Evolutionary conservation across 2,329 filamentous ascomycete genomes (phyloP), one percentile per base, ranked within the genome.

Genomic region (Huntiella omanensis): DNA sequence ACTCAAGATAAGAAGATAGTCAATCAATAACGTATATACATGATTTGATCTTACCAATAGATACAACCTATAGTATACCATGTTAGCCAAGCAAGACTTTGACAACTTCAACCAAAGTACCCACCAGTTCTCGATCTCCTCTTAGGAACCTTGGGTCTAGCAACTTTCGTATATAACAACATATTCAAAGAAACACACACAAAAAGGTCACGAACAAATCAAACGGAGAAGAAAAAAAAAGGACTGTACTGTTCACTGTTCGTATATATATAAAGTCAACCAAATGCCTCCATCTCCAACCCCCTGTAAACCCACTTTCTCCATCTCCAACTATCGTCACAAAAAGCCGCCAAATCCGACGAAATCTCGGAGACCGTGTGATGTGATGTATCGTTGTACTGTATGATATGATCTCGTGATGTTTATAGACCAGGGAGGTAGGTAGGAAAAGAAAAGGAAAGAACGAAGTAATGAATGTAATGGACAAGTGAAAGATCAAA

Each of bases 111-210:
- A 19, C 10, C 11, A 6, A 38, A 32, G 7, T 22, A 66, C 68
- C 61, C 59, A 75, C 71, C 71, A 56, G 69, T 67, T 61, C 72
- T 64, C n/a, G 73, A 76, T 47, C 73, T 65, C 55, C 62, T 67
- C 59, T 75, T 77, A 32, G 72, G 72, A 39, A 65, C 61, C 58
- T 74, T 76, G n/a, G 72, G 69, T 40, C 65, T 58, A 49, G 72
- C 72, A 43, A 69, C 59, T 57, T 64, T 67, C n/a, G 71, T 73
- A 55, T 74, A 77, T 39, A 77, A 58, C 53, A 77, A 59, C 73
- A 76, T 75, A 19, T 38, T 28, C 28, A 32, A 28, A 41, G 39
- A 41, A 28, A 17, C 22, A 28, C 7, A 28, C n/a, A 41, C 4
- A 33, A 33, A 2, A 28, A n/a, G 11, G n/a, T 37, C 6, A 13